These are phyloP conservation scores for Diaporthe sp. DNA, from an alignment of 2,329 filamentous ascomycete species.

Conservation along the genomic window DNA sequence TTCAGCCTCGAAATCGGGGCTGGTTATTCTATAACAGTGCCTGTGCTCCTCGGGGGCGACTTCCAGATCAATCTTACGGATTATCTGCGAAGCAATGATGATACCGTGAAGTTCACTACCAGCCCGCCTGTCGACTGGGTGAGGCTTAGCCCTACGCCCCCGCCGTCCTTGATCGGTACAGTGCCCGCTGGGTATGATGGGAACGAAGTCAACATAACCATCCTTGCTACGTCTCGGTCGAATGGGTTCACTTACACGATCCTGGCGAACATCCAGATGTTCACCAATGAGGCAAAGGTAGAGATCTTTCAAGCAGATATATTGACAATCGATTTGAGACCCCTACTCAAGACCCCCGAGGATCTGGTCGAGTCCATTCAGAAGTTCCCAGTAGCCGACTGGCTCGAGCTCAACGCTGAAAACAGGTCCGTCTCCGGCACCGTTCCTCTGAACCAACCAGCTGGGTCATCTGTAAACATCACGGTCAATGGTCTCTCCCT, in stretches of 20 bases:
- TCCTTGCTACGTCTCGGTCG: neutral
- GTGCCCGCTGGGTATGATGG: neutral
- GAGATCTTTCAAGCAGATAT: neutral
- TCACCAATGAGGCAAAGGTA: neutral
- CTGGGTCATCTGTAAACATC: conserved; percentile 14
- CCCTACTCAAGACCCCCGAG: neutral
- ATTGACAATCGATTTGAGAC: neutral
- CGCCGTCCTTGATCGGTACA: conserved; percentile 4
- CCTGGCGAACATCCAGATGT: neutral
- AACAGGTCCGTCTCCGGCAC: neutral
- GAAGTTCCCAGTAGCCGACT: neutral
- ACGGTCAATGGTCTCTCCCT: conserved; percentile 4
- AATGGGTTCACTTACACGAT: conserved; percentile 13
- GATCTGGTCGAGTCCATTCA: conserved; percentile 3
- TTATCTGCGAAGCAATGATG: neutral
- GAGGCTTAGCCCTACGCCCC: neutral
- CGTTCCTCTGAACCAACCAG: neutral
- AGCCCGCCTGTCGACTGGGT: conserved; percentile 17
- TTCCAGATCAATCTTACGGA: conserved; percentile 24
- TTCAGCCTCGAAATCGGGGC: conserved; percentile 4
- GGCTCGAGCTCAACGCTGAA: neutral
- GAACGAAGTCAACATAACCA: neutral
- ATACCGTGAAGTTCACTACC: neutral
- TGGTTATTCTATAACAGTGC: neutral
- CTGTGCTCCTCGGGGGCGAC: neutral